phyloP scores from a whole-genome alignment of 2,329 filamentous ascomycete genomes.

The Exophiala viscosa region DNA sequence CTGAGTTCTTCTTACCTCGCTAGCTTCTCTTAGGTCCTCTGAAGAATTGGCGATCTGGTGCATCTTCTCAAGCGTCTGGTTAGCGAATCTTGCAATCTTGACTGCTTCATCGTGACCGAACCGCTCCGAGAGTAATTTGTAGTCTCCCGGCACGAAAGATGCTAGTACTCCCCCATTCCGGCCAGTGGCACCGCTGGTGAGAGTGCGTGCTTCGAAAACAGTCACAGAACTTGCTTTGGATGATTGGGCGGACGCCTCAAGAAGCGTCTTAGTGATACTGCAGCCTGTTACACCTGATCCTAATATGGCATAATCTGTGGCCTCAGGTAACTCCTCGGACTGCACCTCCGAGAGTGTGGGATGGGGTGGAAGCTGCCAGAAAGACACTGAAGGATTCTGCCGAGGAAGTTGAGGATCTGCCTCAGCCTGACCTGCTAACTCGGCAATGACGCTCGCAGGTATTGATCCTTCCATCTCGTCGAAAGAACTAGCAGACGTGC shows the following conservation, averaged over 20 bases:
- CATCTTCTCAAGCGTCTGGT: constrained; percentile 14
- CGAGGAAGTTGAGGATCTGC: constrained; percentile 36
- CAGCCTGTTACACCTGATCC: constrained; percentile 37
- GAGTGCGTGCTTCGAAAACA: constrained; percentile 34
- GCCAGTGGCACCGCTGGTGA: constrained; percentile 36
- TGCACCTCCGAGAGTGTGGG: constrained; percentile 21
- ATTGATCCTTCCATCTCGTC: neutral
- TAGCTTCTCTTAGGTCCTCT: constrained; percentile 4
- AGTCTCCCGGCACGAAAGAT: neutral
- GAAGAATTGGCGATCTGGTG: constrained; percentile 11
- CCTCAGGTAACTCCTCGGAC: constrained; percentile 19
- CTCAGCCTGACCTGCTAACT: neutral
- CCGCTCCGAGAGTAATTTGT: neutral
- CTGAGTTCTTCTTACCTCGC: constrained; percentile 8
- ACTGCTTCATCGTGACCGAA: constrained; percentile 13
- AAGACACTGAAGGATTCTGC: constrained; percentile 35
- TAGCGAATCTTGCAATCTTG: constrained; percentile 10
- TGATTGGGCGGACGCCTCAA: constrained; percentile 22
- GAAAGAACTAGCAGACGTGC: neutral
- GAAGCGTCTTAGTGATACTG: constrained; percentile 31
- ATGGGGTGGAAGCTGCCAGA: constrained; percentile 31
- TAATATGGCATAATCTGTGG: constrained; percentile 32
- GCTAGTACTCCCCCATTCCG: constrained; percentile 36
- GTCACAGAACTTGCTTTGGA: constrained; percentile 21
- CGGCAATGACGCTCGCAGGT: neutral